Base-by-base conservation (phyloP, 164 flowering plant species). In the Vitis riparia region DNA sequence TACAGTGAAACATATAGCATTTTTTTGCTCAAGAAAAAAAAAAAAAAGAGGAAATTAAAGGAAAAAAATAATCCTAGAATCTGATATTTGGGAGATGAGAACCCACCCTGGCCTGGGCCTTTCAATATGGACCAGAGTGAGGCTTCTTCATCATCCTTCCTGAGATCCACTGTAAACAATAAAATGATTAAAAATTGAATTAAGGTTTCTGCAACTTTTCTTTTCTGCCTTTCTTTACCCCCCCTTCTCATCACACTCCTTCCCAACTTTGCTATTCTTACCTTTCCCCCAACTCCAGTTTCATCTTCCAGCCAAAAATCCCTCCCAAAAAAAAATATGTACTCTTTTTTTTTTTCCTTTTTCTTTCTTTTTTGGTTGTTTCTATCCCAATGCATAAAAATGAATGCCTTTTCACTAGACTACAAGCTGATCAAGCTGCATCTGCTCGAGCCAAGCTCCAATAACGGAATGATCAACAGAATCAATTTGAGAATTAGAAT, bases 401-500 rank as follows among this genome's bases (percentile, higher is more conserved):
- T 32, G 11, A 57, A 70, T 59, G 11, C 62, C 13, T 30, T 70
- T 70, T 57, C 23, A 30, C 77, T 82, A 77, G 51, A 63, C 82
- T 69, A 71, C 70, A 19, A 78, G 79, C 78, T 81, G 84, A 76
- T 81, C 80, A 65, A 81, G 80, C 66, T 78, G 84, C 82, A 81
- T 76, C 78, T 79, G 80, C 72, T 79, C 84, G 23, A 78, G 76
- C 80, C 82, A 79, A 44, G 80, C 78, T 3, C 84, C 82, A 56
- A 81, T 59, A 52, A 77, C 80, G 1, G 80, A 76, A 48, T 75
- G 75, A 68, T 81, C 84, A 59, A 55, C 44, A 3, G 44, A 37
- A 37, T 37, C 44, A 37, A 37, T 37, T 37, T 37, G 44, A 37
- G 44, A 37, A 37, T 37, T 37, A 37, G 44, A 37, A 37, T 37